phyloP scores from a whole-genome alignment of 176 grass and related monocot species.

The Saccharum spontaneum region DNA sequence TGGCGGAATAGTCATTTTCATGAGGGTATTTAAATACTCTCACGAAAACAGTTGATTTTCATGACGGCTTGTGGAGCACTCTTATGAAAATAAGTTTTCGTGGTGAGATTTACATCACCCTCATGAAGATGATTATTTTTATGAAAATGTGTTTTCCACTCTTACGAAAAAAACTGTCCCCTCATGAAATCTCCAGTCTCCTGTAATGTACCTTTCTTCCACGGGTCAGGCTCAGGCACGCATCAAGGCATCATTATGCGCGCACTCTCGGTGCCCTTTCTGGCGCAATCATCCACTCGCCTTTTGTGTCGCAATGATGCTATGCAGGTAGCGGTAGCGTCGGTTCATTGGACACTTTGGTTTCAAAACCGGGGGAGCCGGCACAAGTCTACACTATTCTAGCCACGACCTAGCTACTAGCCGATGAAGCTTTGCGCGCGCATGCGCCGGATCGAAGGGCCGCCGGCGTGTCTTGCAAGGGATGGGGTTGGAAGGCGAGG shows the following conservation, averaged over 20 bases:
- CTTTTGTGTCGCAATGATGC: not conserved
- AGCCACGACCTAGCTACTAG: not conserved
- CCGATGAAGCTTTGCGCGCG: not conserved
- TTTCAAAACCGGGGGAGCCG: no score
- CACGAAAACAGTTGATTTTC: no score
- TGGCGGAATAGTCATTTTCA: no score
- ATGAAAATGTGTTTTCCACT: no score
- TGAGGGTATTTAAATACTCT: no score
- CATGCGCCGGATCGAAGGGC: not conserved
- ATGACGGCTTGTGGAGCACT: no score
- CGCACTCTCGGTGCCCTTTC: not conserved
- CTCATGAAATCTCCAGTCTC: no score
- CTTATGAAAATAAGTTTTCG: no score
- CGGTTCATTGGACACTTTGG: not conserved
- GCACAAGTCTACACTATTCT: not conserved
- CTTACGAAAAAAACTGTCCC: no score
- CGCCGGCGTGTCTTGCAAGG: not conserved
- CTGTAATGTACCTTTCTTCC: not conserved
- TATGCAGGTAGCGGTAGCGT: not conserved
- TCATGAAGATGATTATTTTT: no score
- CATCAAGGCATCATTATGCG: not conserved
- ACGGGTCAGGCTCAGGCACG: no score
- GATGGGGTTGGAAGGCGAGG: not conserved
- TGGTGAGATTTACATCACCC: no score
- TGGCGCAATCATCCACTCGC: not conserved